Evolutionary conservation across 306 rosid genomes (phyloP), one percentile per base, ranked within the genome.

Genomic region (Sphenostylis stenocarpa): DNA sequence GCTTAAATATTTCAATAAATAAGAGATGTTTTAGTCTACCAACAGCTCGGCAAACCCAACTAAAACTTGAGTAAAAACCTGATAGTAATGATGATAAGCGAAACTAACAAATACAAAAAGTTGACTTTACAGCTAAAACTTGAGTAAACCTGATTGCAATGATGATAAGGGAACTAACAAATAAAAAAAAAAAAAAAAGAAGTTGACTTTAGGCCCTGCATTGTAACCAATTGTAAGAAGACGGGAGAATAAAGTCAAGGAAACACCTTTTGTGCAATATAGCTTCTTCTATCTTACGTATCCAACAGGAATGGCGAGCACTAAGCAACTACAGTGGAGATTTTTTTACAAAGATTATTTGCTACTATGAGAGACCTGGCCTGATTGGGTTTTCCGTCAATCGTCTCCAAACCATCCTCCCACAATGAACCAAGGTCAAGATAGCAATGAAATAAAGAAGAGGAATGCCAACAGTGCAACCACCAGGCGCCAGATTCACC

Each of bases 361-460:
- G 47, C 56, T 21, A 73, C 81, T 77, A 84, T 29, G 73, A 81
- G 41, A 38, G 80, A 23, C 53, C 82, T 8, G 56, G 84, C 80
- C 88, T 76, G 70, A 75, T 83, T 73, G 51, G 84, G 67, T 67
- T 86, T 81, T 91, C 97, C 24, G 81, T 84, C 82, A 94, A 76
- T 80, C 93, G 87, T 82, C 91, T 89, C 96, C 97, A 90, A 57
- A 87, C 97, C 90, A 91, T 87, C 88, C 85, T 89, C 71, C 96
- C 97, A 72, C 96, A 91, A 73, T 86, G 88, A 77, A 85, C 65
- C 71, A 91, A 80, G 33, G 90, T 94, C 82, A 84, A 75, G 51
- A 85, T 47, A 20, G 93, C 83, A 9, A 85, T 12, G 71, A 87
- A 41, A 77, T 88, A 94, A 44, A 94, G 89, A 51, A 94, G 84